phyloP scores from a whole-genome alignment of 192 early-diverging fungal species.

The Coemansia nantahalensis region DNA sequence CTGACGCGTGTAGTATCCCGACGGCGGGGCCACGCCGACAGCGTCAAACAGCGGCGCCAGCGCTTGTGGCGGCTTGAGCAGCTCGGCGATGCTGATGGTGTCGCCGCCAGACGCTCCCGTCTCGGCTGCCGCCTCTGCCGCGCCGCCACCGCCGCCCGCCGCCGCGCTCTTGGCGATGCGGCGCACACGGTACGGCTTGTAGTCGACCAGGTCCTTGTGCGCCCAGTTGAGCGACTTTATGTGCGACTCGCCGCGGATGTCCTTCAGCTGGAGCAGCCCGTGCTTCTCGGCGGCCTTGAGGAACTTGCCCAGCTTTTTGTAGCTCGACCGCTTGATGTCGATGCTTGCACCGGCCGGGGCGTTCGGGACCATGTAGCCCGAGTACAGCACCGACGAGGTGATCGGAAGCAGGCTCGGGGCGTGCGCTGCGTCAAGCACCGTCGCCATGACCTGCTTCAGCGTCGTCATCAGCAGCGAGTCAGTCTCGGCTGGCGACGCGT shows the following conservation, averaged over 20 bases:
- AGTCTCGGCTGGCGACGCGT: constrained; percentile 56
- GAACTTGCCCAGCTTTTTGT: constrained; percentile 89
- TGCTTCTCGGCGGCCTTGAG: constrained; percentile 85
- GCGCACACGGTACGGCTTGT: constrained; percentile 26
- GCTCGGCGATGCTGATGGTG: constrained; percentile 40
- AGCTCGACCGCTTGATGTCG: constrained; percentile 81
- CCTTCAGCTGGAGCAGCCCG: constrained; percentile 80
- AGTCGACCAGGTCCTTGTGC: constrained; percentile 27
- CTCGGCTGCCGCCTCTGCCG: not conserved
- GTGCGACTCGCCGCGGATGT: constrained; percentile 52
- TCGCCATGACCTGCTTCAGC: constrained; percentile 68
- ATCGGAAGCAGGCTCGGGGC: constrained; percentile 68
- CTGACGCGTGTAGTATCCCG: constrained; percentile 56
- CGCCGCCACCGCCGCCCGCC: not conserved
- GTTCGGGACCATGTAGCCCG: constrained; percentile 70
- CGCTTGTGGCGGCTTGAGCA: constrained; percentile 54
- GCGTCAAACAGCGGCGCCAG: constrained; percentile 57
- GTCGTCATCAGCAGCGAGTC: constrained; percentile 70
- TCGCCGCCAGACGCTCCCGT: not conserved
- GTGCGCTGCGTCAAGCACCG: constrained; percentile 58
- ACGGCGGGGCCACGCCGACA: constrained; percentile 47
- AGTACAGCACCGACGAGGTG: constrained; percentile 70
- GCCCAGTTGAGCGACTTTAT: constrained; percentile 41
- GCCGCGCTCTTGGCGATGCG: not conserved
- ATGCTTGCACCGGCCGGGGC: constrained; percentile 58